Evolutionary conservation across 148 eudicot species (phyloP).

Genomic region (Rhododendron mucronatum): DNA sequence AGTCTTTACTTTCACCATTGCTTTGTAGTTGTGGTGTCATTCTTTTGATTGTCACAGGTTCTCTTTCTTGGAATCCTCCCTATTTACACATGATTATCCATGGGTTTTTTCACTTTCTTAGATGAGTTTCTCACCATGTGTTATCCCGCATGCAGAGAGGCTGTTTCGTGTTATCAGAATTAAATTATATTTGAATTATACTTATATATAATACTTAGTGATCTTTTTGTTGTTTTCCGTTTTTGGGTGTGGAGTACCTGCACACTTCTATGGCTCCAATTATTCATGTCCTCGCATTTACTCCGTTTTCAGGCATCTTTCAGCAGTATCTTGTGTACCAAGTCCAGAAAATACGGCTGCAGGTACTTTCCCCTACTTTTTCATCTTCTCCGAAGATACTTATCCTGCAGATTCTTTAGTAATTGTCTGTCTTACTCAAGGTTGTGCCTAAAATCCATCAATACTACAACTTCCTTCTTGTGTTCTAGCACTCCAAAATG

Average conservation of each 20-base stretch:
- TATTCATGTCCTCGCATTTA: not conserved
- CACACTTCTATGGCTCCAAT: not conserved
- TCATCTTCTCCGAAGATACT: not conserved
- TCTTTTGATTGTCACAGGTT: constrained; percentile 78
- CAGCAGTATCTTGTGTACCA: constrained; percentile 93
- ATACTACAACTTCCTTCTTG: not conserved
- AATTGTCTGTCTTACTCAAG: not conserved
- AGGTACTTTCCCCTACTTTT: constrained; percentile 33
- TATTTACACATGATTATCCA: not conserved
- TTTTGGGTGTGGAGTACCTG: not conserved
- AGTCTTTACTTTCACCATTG: constrained; percentile 48
- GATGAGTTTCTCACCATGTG: not conserved
- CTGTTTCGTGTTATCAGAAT: not conserved
- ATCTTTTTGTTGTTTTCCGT: not conserved
- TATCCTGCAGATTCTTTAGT: not conserved
- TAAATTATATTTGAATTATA: not conserved
- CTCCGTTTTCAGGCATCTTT: constrained; percentile 62
- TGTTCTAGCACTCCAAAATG: not conserved
- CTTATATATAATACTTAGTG: too few relatives aligned
- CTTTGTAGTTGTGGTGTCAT: constrained; percentile 83
- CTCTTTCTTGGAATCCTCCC: not conserved
- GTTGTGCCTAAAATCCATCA: not conserved
- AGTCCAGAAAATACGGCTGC: constrained; percentile 90
- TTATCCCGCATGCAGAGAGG: not conserved
- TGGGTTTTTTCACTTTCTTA: not conserved